phyloP scores from a whole-genome alignment of 2,329 filamentous ascomycete genomes.

The Harringtonia lauricola region DNA sequence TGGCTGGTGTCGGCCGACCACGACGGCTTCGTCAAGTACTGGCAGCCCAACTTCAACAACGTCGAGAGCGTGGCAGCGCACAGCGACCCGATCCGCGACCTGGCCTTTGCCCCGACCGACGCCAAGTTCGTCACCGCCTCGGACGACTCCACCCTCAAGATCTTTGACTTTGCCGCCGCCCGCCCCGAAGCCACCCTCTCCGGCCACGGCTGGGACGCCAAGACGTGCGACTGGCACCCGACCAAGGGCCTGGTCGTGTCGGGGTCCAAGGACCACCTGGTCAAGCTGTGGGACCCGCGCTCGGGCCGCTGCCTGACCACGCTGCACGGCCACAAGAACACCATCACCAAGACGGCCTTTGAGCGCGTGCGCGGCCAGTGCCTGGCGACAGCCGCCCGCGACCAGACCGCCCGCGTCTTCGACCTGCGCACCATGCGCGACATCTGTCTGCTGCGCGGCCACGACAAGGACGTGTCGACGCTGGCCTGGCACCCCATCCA shows the following conservation, averaged over 20 bases:
- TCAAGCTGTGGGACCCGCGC: constrained; percentile 97
- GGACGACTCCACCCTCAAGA: constrained; percentile 86
- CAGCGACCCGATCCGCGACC: constrained; percentile 76
- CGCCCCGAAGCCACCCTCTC: constrained; percentile 72
- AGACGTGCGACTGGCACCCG: constrained; percentile 95
- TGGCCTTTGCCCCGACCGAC: constrained; percentile 90
- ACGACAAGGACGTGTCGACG: constrained; percentile 92
- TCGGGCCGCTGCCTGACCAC: constrained; percentile 84
- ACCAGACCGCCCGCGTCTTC: constrained; percentile 87
- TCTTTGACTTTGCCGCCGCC: constrained; percentile 89
- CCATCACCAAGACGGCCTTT: constrained; percentile 85
- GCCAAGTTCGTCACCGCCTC: constrained; percentile 93
- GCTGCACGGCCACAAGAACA: constrained; percentile 93
- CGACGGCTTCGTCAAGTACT: constrained; percentile 93
- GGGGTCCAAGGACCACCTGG: constrained; percentile 92
- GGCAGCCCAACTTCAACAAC: constrained; percentile 98
- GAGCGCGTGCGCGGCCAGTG: constrained; percentile 76
- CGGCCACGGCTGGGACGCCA: constrained; percentile 97
- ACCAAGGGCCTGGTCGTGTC: constrained; percentile 89
- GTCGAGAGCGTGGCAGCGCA: constrained; percentile 91
- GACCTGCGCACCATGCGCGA: constrained; percentile 98
- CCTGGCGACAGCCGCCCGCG: constrained; percentile 83
- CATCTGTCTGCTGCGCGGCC: constrained; percentile 82
- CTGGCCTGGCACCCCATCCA: constrained; percentile 92
- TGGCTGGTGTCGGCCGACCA: constrained; percentile 96